phyloP scores from a whole-genome alignment of 2,329 filamentous ascomycete genomes.

The Coniochaeta prunicola region DNA sequence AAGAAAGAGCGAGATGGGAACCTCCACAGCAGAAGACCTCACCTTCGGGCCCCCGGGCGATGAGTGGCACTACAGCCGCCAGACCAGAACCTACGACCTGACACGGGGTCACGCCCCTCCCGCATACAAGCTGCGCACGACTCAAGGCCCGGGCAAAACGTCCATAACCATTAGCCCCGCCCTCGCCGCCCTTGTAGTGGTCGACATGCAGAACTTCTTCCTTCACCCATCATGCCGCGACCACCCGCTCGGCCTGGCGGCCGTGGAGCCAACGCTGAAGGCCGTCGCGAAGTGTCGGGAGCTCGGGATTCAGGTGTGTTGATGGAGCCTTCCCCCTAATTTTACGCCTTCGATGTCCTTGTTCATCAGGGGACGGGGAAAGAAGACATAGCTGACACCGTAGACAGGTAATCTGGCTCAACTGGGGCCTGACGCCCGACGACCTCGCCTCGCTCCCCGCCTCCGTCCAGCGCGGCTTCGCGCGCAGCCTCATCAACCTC shows the following conservation, averaged over 20 bases:
- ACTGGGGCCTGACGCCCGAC: constrained; percentile 48
- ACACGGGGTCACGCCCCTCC: constrained; percentile 10
- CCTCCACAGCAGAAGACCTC: constrained; percentile 12
- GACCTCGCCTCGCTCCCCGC: constrained; percentile 45
- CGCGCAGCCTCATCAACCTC: constrained; percentile 23
- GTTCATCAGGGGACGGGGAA: neutral
- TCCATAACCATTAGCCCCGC: constrained; percentile 1
- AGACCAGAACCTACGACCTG: constrained; percentile 20
- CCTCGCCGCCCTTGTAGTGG: constrained; percentile 7
- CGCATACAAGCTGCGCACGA: neutral
- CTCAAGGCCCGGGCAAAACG: neutral
- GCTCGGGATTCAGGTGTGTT: constrained; percentile 35
- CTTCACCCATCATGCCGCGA: constrained; percentile 6
- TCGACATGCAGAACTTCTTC: constrained; percentile 11
- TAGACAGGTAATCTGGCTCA: constrained; percentile 40
- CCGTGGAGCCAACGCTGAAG: constrained; percentile 23
- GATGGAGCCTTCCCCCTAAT: no score
- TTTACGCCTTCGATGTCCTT: no score
- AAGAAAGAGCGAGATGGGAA: neutral
- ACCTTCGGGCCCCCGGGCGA: constrained; percentile 20
- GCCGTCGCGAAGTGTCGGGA: constrained; percentile 38
- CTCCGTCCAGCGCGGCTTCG: constrained; percentile 38
- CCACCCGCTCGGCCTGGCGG: constrained; percentile 2
- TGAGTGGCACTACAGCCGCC: constrained; percentile 22
- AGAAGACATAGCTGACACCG: constrained; percentile 2